phyloP scores from a whole-genome alignment of 1,284 basidiomycete genomes.

The Trametes polyzona region DNA sequence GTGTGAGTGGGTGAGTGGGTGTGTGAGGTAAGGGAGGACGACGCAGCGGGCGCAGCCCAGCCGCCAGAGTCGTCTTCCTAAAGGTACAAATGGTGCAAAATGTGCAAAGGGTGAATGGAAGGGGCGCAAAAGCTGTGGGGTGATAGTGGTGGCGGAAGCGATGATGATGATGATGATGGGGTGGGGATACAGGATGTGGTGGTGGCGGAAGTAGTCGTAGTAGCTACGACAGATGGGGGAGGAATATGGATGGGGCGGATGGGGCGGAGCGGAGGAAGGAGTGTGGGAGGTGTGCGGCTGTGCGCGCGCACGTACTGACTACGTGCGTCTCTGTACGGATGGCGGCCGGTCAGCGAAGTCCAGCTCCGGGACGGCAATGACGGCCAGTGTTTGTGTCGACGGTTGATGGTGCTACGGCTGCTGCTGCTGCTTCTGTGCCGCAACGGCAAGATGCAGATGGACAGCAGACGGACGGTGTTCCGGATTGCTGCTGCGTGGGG shows the following conservation, averaged over 20 bases:
- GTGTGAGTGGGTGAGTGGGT: background rate
- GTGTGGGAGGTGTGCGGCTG: conserved; percentile 7
- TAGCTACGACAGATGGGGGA: conserved; percentile 3
- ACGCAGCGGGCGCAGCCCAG: conserved; percentile 34
- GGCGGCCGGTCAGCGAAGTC: too few relatives aligned
- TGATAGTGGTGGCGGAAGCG: background rate
- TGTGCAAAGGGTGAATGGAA: too few relatives aligned
- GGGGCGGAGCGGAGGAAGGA: too few relatives aligned
- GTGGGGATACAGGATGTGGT: background rate
- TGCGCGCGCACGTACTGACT: background rate
- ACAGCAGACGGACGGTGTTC: too few relatives aligned
- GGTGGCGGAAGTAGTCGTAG: conserved; percentile 7
- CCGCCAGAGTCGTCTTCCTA: conserved; percentile 22
- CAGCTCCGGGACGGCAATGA: conserved; percentile 13
- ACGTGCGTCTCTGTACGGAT: too few relatives aligned
- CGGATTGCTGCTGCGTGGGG: background rate
- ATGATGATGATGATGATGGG: conserved; percentile 8
- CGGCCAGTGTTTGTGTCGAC: too few relatives aligned
- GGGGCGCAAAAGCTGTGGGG: too few relatives aligned
- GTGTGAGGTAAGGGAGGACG: conserved; percentile 15
- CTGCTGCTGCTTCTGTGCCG: too few relatives aligned
- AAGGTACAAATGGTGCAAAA: too few relatives aligned
- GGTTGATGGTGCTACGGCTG: too few relatives aligned
- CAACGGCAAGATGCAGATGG: too few relatives aligned
- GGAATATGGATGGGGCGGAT: too few relatives aligned